Percentiles rank a stretch among this genome's conserved stretches.
Evolutionary conservation across 139 green algal genomes (phyloP).

Genomic region (Mesostigma viride): DNA sequence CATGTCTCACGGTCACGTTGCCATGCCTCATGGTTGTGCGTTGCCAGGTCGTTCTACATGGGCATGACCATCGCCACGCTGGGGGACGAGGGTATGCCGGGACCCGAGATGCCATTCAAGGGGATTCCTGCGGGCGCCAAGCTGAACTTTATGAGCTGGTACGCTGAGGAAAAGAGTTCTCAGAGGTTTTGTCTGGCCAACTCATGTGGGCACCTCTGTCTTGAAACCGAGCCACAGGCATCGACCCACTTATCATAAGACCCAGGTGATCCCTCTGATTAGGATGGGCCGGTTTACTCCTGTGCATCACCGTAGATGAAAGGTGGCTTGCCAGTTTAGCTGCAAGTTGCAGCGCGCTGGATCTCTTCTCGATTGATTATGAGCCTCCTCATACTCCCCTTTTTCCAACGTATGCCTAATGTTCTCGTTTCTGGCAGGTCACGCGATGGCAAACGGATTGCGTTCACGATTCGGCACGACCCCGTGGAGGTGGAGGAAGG

Average conservation of each 20-base stretch:
- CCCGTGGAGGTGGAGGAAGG: no score
- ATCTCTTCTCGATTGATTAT: no score
- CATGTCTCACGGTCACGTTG: not conserved
- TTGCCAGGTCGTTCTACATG: conserved; percentile 28
- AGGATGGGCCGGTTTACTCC: conserved; percentile 8
- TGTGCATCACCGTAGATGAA: not conserved
- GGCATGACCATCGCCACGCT: conserved; percentile 27
- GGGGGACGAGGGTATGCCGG: conserved; percentile 26
- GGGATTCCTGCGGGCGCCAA: conserved; percentile 56
- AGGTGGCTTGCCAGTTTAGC: not conserved
- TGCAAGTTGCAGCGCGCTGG: no score
- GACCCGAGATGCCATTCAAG: conserved; percentile 31
- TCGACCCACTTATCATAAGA: no score
- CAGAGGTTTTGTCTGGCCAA: not conserved
- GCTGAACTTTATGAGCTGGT: conserved; percentile 71
- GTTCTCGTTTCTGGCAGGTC: no score
- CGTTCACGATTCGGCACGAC: no score
- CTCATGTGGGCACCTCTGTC: not conserved
- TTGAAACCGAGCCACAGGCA: not conserved
- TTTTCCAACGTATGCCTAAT: no score
- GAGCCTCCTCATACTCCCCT: no score
- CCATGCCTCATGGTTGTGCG: not conserved
- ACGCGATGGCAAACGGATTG: no score
- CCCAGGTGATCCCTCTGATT: no score
- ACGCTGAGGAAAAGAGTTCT: conserved; percentile 38